Conservation (phyloP, 495 filamentous ascomycete species). For the Aspergillus haitiensis region DNA sequence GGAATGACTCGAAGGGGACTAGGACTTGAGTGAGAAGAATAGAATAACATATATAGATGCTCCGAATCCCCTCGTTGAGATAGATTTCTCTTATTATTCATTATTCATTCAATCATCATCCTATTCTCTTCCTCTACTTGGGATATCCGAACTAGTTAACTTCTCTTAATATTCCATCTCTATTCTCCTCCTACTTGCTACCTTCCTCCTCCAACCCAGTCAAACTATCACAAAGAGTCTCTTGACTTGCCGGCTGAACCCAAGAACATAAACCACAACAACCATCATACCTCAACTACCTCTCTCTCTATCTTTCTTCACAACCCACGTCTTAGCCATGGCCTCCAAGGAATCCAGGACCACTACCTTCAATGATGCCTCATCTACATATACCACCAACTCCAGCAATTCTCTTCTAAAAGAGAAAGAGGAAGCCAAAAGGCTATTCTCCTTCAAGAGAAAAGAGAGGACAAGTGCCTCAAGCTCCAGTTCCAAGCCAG, state of each 20-base stretch:
- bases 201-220: not conserved
- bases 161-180: not conserved
- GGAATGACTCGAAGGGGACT: constrained; percentile 7
- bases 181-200: constrained; percentile 1
- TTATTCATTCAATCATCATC: not conserved
- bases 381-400: constrained; percentile 31
- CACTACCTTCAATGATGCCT: constrained; percentile 21
- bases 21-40: not conserved
- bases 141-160: not conserved
- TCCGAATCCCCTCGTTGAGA: constrained; percentile 4
- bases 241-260: not conserved
- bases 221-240: not conserved
- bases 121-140: not conserved
- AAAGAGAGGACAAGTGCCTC: constrained; percentile 12
- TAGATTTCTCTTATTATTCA: not conserved
- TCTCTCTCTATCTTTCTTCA: not conserved
- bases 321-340: constrained; percentile 14
- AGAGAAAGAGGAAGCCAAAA: constrained; percentile 24
- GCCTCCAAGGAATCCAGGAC: constrained; percentile 17
- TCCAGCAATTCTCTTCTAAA: constrained; percentile 34
- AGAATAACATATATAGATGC: constrained; percentile 12
- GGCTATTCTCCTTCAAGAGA: constrained; percentile 29
- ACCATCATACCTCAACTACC: not conserved
- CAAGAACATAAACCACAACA: not conserved
- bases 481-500: constrained; percentile 14